Evolutionary conservation across 2,329 filamentous ascomycete genomes (phyloP), one percentile per base, ranked within the genome.

Genomic region (Macrophomina pseudophaseolina): DNA sequence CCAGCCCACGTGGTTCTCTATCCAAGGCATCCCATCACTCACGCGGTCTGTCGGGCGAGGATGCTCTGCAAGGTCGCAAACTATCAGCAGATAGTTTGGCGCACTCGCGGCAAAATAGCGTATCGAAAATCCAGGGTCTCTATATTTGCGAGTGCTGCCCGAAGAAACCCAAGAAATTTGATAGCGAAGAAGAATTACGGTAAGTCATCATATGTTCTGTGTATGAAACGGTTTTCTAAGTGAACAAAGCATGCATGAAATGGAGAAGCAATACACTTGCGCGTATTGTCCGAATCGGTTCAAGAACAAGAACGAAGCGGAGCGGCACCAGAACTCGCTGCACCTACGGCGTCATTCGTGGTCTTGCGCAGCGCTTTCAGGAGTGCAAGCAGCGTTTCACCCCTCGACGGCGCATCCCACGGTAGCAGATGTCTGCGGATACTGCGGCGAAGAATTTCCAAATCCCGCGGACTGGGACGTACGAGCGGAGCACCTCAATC

Each of bases 261-360:
- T 92, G 75, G 95, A 98, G 79, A 98, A 98, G 79, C 94, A 98
- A 79, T 98, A 97, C 78, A 92, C 92, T 69, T 98, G 94, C 79
- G 86, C 88, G 33, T 98, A 92, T 77, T 98, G 94, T 78, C 91
- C 91, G 49, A 97, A 97, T 76, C 89, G 94, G 11, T 98, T 98
- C 84, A 98, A 98, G 81, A 98, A 98, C 82, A 98, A 98, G 81
- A 98, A 98, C 74, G 95, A 98, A 81, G 94, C 94, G 2, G 94
- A 98, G 79, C 88, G 95, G 38, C 94, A 98, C 76, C 94, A 97
- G 75, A 98, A 97, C 74, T 97, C 94, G 14, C 87, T 98, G 11
- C 94, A 98, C 78, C 86, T 98, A 8, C 89, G 94, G 40, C 90
- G 91, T 30, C 93, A 98, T 80, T 97, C 94, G 58, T 99, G 95